A percentile compares a stretch with the other conserved stretches of the same genome.
Conservation (phyloP, 2,329 filamentous ascomycete genomes). For the Fusarium kyushuense region DNA sequence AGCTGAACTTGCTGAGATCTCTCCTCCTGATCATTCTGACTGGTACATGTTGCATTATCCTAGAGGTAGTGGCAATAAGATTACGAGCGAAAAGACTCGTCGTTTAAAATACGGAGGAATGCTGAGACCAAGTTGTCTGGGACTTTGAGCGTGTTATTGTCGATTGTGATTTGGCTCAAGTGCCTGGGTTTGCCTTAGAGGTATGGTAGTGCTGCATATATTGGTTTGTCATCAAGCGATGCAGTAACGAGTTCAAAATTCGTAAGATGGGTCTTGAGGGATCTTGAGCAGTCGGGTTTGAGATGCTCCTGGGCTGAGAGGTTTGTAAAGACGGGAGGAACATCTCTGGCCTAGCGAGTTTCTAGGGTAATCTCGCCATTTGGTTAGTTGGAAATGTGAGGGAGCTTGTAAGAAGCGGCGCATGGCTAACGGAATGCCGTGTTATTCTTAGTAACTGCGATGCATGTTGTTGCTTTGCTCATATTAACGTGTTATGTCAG, state of each 20-base stretch:
- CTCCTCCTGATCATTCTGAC: slow-evolving; percentile 7
- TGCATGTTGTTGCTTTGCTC: background rate
- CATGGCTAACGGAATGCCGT: background rate
- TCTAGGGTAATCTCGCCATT: background rate
- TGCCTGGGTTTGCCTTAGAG: slow-evolving; percentile 8
- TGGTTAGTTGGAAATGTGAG: background rate
- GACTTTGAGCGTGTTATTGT: slow-evolving; percentile 3
- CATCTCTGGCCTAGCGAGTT: background rate
- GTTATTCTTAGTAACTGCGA: background rate
- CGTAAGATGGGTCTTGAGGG: background rate
- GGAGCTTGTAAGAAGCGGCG: background rate
- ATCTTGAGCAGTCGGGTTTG: slow-evolving; percentile 15
- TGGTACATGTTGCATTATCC: slow-evolving; percentile 14
- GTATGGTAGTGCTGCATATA: slow-evolving; percentile 19
- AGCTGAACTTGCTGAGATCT: slow-evolving; percentile 20
- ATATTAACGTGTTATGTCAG: background rate
- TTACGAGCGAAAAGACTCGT: background rate
- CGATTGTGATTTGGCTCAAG: slow-evolving; percentile 5
- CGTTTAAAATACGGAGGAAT: slow-evolving; percentile 5
- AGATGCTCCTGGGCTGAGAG: background rate
- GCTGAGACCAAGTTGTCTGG: slow-evolving; percentile 13
- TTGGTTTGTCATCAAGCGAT: slow-evolving; percentile 10
- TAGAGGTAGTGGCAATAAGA: background rate
- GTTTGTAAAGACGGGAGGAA: slow-evolving; percentile 13
- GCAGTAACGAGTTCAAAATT: slow-evolving; percentile 10